Evolutionary conservation across 1,284 basidiomycete genomes (phyloP), one percentile per base, ranked within the genome.

Genomic region (Ustilago trichophora): DNA sequence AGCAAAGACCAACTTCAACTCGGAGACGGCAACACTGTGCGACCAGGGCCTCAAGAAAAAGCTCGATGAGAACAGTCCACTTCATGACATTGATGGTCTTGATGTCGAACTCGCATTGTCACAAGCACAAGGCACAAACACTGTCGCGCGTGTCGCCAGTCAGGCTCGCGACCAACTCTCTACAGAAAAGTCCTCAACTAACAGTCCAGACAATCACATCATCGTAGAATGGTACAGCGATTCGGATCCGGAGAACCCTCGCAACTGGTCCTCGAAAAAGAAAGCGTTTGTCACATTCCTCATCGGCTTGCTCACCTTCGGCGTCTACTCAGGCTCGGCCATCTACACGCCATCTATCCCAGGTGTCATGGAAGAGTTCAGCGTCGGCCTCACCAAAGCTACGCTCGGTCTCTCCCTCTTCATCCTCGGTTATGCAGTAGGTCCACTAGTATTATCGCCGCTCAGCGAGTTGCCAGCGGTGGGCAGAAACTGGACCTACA

Each of bases 381-480:
- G 85, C 49, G 85, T 91, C 29, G 83, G 85, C 1, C 84, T 85
- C 34, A 86, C 87, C 65, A 88, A 91, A 62, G 88, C 91, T 1
- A 87, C 90, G 79, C 85, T 92, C 9, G 85, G 85, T 2, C 85
- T 92, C 29, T 89, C 88, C 52, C 76, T 92, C 7, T 93, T 88
- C 48, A 83, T 86, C 6, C 59, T 79, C 13, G 88, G 87, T 0
- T 62, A 74, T 9, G 73, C 50, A 6, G 7, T 72, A 3, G 73
- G 73, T 2, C 71, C 73, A 8, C 40, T 73, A 26, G 26, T 66
- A 9, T 84, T 88, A 3, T 87, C 87, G 0, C 87, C 87, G 0
- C 68, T 86, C 7, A 84, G 83, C 36, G 86, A 87, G 72, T 82
- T 87, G 6, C 74, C 74, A 15, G 42, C 47, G 10, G 84, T 86